Evolutionary conservation across 306 rosid genomes (phyloP), one percentile per base, ranked within the genome.

Genomic region (Cercis canadensis): DNA sequence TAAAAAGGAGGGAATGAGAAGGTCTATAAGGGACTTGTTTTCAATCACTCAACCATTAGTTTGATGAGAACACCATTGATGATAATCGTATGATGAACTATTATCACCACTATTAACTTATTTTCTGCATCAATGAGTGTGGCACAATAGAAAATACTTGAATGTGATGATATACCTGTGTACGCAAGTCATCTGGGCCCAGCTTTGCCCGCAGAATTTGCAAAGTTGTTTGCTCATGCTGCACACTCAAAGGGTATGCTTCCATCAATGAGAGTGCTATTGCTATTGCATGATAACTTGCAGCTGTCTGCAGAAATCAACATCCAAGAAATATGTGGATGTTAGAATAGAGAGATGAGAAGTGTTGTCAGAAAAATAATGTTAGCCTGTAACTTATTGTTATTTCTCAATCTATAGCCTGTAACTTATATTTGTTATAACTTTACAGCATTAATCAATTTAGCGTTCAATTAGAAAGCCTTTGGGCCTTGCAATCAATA

Each of bases 231-330:
- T 95, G 97, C 85, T 95, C 99, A 81, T 95, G 99, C 80, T 95
- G 97, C 80, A 91, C 99, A 8, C 99, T 95, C 77, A 91, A 79
- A 29, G 99, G 97, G 73, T 89, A 95, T 82, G 99, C 99, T 82
- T 95, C 97, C 99, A 95, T 95, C 82, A 95, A 84, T 8, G 99
- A 95, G 56, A 91, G 99, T 29, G 99, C 96, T 49, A 95, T 89
- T 57, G 99, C 99, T 77, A 95, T 91, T 49, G 99, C 99, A 43
- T 95, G 99, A 83, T 95, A 95, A 80, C 97, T 95, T 65, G 99
- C 96, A 31, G 99, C 99, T 15, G 99, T 95, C 99, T 95, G 92
- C 78, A 87, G 66, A 57, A 64, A 78, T 67, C 7, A 78, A 75
- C 55, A 54, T 70, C 66, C 75, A 68, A 78, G 29, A 74, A 55